phyloP scores from a whole-genome alignment of 768 basidiomycete species.

The Kwoniella heveanensis region DNA sequence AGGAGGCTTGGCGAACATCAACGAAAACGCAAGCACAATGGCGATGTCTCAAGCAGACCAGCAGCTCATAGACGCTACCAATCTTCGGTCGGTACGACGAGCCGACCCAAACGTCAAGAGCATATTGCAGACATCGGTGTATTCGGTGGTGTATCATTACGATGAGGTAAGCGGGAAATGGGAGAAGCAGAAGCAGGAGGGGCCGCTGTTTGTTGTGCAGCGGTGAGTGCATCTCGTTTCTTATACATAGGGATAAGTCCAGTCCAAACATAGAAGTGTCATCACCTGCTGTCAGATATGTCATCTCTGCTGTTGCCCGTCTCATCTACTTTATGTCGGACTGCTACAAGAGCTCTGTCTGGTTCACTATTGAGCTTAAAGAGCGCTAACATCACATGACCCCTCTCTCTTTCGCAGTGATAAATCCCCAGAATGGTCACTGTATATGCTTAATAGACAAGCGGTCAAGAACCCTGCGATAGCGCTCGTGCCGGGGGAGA shows the following conservation, averaged over 20 bases:
- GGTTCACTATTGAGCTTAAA: too few relatives aligned
- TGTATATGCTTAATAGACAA: conserved; percentile 46
- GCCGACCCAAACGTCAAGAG: conserved; percentile 36
- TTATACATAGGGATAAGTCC: too few relatives aligned
- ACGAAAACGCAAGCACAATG: neutral
- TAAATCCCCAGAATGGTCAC: conserved; percentile 39
- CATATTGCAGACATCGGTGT: conserved; percentile 40
- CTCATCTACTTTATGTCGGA: too few relatives aligned
- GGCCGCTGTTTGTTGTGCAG: conserved; percentile 45
- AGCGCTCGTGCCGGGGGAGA: conserved; percentile 42
- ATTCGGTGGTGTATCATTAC: conserved; percentile 45
- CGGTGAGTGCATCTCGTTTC: too few relatives aligned
- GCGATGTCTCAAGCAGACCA: conserved; percentile 7
- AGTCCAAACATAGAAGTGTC: too few relatives aligned
- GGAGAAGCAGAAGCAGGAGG: conserved; percentile 49
- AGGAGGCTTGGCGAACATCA: too few relatives aligned
- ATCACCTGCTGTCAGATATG: too few relatives aligned
- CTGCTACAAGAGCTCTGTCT: too few relatives aligned
- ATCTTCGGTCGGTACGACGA: conserved; percentile 37
- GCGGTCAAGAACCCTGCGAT: conserved; percentile 40
- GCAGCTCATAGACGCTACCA: conserved; percentile 28
- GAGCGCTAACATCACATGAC: too few relatives aligned
- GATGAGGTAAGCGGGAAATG: conserved; percentile 34
- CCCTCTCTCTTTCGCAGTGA: too few relatives aligned
- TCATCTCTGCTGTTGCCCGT: too few relatives aligned